phyloP scores from a whole-genome alignment of 2,329 filamentous ascomycete species.

The Alternaria brassicicola region DNA sequence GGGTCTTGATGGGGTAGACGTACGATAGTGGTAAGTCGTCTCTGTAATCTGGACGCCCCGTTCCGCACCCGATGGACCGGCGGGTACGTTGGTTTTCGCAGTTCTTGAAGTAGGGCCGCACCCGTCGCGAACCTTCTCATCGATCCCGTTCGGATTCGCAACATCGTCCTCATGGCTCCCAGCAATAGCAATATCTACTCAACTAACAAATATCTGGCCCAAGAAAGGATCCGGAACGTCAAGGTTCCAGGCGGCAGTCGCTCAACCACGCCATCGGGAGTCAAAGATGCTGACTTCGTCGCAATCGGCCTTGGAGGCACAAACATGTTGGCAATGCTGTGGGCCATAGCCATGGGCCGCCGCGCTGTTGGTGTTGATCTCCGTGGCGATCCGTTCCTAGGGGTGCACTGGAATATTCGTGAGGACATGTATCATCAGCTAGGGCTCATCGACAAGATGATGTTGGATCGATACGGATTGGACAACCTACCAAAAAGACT shows the following conservation, averaged over 20 bases:
- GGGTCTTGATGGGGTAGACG: background rate
- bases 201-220: slow-evolving; percentile 10
- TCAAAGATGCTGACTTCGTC: slow-evolving; percentile 26
- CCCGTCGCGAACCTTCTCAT: background rate
- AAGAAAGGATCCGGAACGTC: slow-evolving; percentile 7
- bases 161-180: background rate
- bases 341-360: slow-evolving; percentile 20
- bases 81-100: background rate
- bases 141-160: background rate
- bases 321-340: slow-evolving; percentile 28
- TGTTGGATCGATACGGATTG: slow-evolving; percentile 20
- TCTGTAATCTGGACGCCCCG: background rate
- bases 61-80: background rate
- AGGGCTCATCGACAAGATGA: slow-evolving; percentile 26
- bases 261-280: slow-evolving; percentile 10
- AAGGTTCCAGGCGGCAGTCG: slow-evolving; percentile 2
- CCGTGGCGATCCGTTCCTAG: slow-evolving; percentile 24
- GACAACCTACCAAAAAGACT: slow-evolving; percentile 15
- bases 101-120: background rate
- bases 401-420: slow-evolving; percentile 29
- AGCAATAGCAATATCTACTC: background rate
- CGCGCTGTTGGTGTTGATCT: slow-evolving; percentile 23
- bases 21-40: background rate
- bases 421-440: slow-evolving; percentile 27
- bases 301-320: slow-evolving; percentile 25